These are phyloP conservation scores for Thelephora terrestris DNA, from an alignment of 1,284 basidiomycete genomes.

Conservation along the genomic window DNA sequence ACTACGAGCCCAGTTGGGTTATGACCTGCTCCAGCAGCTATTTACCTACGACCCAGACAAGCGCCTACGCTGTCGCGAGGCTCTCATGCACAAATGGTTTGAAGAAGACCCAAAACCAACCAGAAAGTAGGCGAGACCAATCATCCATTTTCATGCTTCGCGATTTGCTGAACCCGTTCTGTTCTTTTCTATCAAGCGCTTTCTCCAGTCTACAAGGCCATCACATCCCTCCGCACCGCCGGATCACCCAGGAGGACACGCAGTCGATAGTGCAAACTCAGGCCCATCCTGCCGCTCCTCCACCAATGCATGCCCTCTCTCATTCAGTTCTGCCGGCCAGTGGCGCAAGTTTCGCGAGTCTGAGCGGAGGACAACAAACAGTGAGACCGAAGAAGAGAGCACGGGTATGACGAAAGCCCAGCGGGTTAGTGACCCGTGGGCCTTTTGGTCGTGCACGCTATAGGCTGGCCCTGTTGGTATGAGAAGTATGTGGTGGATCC, in stretches of 20 bases:
- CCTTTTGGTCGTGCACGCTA: no score
- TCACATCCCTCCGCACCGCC: constrained; percentile 61
- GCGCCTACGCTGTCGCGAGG: constrained; percentile 75
- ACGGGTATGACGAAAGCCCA: constrained; percentile 29
- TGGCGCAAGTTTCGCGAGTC: constrained; percentile 38
- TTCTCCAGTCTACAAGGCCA: constrained; percentile 44
- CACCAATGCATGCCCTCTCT: constrained; percentile 29
- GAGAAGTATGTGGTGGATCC: no score
- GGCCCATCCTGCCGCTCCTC: constrained; percentile 12
- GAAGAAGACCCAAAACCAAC: constrained; percentile 68
- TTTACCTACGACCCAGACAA: constrained; percentile 89
- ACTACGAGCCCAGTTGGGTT: constrained; percentile 51
- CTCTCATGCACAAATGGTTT: constrained; percentile 78
- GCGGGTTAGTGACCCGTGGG: no score
- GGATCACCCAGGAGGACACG: constrained; percentile 71
- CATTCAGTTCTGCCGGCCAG: constrained; percentile 38
- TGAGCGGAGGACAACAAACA: constrained; percentile 35
- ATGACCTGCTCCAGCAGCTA: constrained; percentile 76
- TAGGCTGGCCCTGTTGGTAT: no score
- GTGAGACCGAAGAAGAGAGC: constrained; percentile 34
- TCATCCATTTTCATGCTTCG: constrained; percentile 2
- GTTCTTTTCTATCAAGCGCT: constrained; percentile 31
- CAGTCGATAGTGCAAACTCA: constrained; percentile 55
- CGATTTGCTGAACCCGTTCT: constrained; percentile 2
- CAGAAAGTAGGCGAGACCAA: constrained; percentile 43